Evolutionary conservation across 768 basidiomycete species (phyloP), one percentile per base, ranked within the genome.

Genomic region (Chiua virens): DNA sequence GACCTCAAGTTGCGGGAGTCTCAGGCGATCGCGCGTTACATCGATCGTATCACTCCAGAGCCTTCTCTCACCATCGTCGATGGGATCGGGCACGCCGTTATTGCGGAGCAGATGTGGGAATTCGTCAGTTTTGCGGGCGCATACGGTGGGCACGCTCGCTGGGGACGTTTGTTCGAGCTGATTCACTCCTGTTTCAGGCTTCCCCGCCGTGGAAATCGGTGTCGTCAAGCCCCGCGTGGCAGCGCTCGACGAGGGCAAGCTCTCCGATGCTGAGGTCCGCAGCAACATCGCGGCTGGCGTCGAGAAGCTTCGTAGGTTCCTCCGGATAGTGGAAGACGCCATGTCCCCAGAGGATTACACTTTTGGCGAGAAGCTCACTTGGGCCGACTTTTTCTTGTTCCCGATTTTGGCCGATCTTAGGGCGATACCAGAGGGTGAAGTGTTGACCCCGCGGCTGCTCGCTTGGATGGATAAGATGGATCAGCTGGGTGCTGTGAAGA

Each of bases 351-450:
- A 63, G 6, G 69, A 66, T 13, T 69, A 63, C 20, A 48, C 63
- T 2, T 71, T 69, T 49, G 67, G 67, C 9, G 51, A 54, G 10
- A 52, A 57, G 35, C n/a, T 63, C 40, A 61, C 49, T 5, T 69
- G 67, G 67, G 67, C 69, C 14, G 67, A 69, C 52, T 67, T 71
- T 42, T 70, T 70, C 59, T 58, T 69, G 13, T 70, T 48, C 37
- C 62, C 67, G 3, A 62, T 70, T 2, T 47, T 68, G 41, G 69
- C 67, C 22, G 67, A 68, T 32, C 56, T 68, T 7, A 52, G 39
- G 32, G 62, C 69, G 4, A 59, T 56, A 3, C 65, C 67, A 0
- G 67, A 68, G 21, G 50, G 62, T 10, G 60, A 60, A 17, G 7
- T 67, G 38, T 39, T 68, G 15, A 62, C 58, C 5, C 57, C 57